Evolutionary conservation across 257 asterid genomes (phyloP).

Genomic region (Asclepias syriaca): DNA sequence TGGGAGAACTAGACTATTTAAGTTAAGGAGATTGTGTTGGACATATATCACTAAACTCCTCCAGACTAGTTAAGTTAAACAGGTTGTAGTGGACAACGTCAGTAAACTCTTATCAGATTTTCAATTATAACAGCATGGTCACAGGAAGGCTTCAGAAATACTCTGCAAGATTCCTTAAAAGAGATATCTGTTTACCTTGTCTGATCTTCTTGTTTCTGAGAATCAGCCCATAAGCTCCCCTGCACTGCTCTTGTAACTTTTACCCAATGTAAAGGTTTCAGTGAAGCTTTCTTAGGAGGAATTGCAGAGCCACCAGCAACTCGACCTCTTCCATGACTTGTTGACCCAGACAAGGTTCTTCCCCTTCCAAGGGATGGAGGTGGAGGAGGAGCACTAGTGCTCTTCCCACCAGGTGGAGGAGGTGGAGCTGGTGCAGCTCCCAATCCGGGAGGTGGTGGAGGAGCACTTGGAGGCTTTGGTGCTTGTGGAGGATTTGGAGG

Average conservation of each 20-base stretch:
- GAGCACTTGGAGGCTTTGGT: slow-evolving; percentile 42
- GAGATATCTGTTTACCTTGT: slow-evolving; percentile 51
- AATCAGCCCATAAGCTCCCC: slow-evolving; percentile 98
- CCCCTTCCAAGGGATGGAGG: slow-evolving; percentile 63
- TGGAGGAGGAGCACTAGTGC: slow-evolving; percentile 33
- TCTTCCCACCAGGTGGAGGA: slow-evolving; percentile 35
- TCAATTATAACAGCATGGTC: not conserved
- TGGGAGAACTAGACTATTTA: not conserved
- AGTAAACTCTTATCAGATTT: not conserved
- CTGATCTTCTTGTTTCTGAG: slow-evolving; percentile 66
- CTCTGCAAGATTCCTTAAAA: not conserved
- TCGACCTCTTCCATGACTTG: slow-evolving; percentile 53
- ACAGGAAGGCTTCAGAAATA: not conserved
- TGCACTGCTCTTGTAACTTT: slow-evolving; percentile 96
- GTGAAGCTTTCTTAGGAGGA: slow-evolving; percentile 77
- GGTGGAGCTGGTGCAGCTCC: slow-evolving; percentile 60
- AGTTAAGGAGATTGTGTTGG: not conserved
- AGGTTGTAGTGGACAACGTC: not conserved
- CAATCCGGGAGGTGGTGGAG: slow-evolving; percentile 46
- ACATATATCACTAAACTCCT: not conserved
- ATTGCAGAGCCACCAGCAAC: slow-evolving; percentile 54
- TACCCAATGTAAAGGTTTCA: slow-evolving; percentile 96
- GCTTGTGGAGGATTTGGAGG: slow-evolving; percentile 40
- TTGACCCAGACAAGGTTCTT: slow-evolving; percentile 42
- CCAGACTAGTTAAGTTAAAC: not conserved